phyloP scores from a whole-genome alignment of 352 stramenopile genomes.

The Pythium rhizo-oryzae region DNA sequence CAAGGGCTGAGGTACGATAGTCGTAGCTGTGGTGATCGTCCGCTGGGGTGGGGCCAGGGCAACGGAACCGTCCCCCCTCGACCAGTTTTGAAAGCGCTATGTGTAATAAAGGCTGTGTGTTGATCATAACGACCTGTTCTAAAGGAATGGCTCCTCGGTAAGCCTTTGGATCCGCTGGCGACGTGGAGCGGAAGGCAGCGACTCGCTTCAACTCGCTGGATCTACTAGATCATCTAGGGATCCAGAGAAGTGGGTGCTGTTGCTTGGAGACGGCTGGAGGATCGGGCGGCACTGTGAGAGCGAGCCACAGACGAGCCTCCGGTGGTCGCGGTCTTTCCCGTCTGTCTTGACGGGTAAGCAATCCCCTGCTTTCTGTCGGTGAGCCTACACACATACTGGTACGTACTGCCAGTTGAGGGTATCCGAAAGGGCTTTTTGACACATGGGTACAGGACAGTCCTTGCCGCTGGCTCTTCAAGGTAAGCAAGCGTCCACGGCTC shows the following conservation, averaged over 20 bases:
- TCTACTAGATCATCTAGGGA: neutral
- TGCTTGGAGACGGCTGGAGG: neutral
- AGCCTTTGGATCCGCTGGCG: too few species aligned
- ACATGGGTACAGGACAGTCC: neutral
- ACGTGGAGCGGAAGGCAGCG: too few species aligned
- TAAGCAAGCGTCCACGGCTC: too few species aligned
- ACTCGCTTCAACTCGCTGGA: neutral
- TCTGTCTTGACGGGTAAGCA: neutral
- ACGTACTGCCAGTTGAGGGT: too few species aligned
- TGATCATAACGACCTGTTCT: neutral
- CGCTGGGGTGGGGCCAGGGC: neutral
- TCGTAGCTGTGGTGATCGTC: neutral
- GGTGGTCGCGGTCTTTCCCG: too few species aligned
- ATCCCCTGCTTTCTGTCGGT: neutral
- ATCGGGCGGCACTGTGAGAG: neutral
- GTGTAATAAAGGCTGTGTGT: neutral
- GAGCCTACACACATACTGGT: neutral
- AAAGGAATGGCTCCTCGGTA: too few species aligned
- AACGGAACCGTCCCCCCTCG: neutral
- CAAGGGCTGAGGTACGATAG: slow-evolving; percentile 9
- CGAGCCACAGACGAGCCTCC: neutral
- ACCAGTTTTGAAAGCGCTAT: neutral
- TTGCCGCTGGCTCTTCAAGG: too few species aligned
- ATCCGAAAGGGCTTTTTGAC: neutral
- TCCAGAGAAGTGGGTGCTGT: neutral